These are phyloP conservation scores for Drechmeria coniospora DNA, from an alignment of 2,329 filamentous ascomycete genomes.

Conservation along the genomic window DNA sequence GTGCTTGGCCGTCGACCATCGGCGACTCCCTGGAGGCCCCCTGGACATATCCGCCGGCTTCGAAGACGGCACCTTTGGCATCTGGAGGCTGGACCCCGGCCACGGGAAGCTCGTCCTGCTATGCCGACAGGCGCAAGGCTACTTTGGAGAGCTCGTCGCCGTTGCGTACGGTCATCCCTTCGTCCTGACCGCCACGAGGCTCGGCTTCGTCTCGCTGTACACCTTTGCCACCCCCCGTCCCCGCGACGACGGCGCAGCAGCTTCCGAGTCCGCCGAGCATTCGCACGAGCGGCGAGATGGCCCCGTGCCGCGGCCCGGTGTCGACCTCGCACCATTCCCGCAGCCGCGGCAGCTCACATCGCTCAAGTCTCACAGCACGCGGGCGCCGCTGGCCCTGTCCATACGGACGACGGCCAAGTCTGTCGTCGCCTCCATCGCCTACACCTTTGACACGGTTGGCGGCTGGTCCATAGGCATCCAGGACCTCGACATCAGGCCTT, in stretches of 20 bases:
- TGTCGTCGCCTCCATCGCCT: constrained; percentile 72
- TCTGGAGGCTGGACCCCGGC: constrained; percentile 45
- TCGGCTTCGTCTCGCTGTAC: constrained; percentile 64
- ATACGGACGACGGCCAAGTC: constrained; percentile 50
- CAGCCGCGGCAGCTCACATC: constrained; percentile 48
- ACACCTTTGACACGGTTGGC: constrained; percentile 60
- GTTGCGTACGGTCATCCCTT: constrained; percentile 63
- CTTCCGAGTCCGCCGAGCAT: no score
- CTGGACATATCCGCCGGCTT: constrained; percentile 56
- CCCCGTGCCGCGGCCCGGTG: no score
- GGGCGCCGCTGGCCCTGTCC: constrained; percentile 67
- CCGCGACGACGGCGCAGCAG: constrained; percentile 1
- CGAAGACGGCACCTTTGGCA: constrained; percentile 51
- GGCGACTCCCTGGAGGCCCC: constrained; percentile 21
- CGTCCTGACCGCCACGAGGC: constrained; percentile 60
- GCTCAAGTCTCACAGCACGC: constrained; percentile 64
- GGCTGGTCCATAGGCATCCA: constrained; percentile 91
- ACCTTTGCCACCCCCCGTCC: constrained; percentile 42
- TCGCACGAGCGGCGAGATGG: background rate
- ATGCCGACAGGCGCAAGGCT: constrained; percentile 46
- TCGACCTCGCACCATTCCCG: constrained; percentile 4
- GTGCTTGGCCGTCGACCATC: constrained; percentile 50
- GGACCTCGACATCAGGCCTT: constrained; percentile 51
- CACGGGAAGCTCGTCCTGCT: constrained; percentile 26
- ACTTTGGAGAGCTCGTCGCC: constrained; percentile 50